Conservation (phyloP, 352 stramenopile species). For the Globisporangium spiculum region DNA sequence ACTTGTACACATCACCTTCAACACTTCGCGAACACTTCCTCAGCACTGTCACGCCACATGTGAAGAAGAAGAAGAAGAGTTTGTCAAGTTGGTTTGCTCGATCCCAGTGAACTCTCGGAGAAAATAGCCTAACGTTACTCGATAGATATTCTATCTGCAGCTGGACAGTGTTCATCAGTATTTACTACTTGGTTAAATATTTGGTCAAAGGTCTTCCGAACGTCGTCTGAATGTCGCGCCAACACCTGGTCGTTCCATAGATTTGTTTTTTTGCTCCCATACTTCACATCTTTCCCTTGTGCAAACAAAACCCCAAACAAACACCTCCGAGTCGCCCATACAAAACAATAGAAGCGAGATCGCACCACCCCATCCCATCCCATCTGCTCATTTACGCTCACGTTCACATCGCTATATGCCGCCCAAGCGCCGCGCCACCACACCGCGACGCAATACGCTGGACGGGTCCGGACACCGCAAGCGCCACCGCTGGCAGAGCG, state of each 20-base stretch:
- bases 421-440: too few species aligned
- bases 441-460: neutral
- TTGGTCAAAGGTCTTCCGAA: neutral
- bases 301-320: neutral
- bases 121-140: too few species aligned
- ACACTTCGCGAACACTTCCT: too few species aligned
- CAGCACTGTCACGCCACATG: too few species aligned
- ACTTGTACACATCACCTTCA: neutral
- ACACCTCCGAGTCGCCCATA: neutral
- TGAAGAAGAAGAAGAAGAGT: too few species aligned
- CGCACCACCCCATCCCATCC: neutral
- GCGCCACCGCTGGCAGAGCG: constrained; percentile 16
- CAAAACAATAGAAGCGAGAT: neutral
- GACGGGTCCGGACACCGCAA: constrained; percentile 1
- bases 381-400: neutral
- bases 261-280: neutral
- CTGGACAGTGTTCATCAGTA: too few species aligned
- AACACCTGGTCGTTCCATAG: neutral
- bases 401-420: neutral
- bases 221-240: constrained; percentile 1
- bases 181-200: too few species aligned
- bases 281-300: neutral
- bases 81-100: too few species aligned
- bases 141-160: too few species aligned
- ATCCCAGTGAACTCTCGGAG: too few species aligned